phyloP scores from a whole-genome alignment of 164 flowering plant genomes.

The Platanus orientalis region DNA sequence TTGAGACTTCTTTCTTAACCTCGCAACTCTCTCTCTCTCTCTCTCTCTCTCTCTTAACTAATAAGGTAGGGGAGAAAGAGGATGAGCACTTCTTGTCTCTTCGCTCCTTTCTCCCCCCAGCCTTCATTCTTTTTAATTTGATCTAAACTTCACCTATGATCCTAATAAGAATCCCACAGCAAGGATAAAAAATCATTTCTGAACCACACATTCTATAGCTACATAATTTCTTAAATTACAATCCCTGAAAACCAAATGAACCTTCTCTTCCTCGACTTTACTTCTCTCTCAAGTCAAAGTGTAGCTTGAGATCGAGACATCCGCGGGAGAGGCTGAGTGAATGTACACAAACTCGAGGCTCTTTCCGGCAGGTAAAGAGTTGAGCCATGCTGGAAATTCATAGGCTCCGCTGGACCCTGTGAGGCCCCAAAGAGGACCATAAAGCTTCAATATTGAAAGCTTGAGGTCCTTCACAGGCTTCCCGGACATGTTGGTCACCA shows the following conservation, averaged over 20 bases:
- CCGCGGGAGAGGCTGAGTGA: constrained; percentile 58
- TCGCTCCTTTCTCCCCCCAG: constrained; percentile 76
- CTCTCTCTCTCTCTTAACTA: constrained; percentile 14
- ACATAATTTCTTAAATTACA: constrained; percentile 37
- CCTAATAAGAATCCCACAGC: constrained; percentile 16
- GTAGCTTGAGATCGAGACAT: constrained; percentile 53
- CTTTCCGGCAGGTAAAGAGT: constrained; percentile 53
- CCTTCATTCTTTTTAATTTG: constrained; percentile 24
- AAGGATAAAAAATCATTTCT: constrained; percentile 14
- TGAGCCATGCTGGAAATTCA: constrained; percentile 58
- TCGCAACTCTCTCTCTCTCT: constrained; percentile 20
- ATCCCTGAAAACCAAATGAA: constrained; percentile 16
- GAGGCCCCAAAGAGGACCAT: constrained; percentile 91
- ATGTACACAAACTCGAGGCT: constrained; percentile 83
- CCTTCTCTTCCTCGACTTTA: not conserved
- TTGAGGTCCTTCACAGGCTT: constrained; percentile 57
- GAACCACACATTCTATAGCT: constrained; percentile 30
- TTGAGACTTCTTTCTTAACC: constrained; percentile 19
- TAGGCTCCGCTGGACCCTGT: constrained; percentile 37
- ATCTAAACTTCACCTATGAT: constrained; percentile 4
- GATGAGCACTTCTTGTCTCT: constrained; percentile 90
- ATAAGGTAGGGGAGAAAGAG: constrained; percentile 68
- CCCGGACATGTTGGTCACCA: constrained; percentile 63
- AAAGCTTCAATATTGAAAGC: constrained; percentile 59
- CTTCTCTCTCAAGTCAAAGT: constrained; percentile 32